Percentiles rank a stretch among this genome's conserved stretches.
Evolutionary conservation across 306 rosid species (phyloP).

Genomic region (Alnus rubra): DNA sequence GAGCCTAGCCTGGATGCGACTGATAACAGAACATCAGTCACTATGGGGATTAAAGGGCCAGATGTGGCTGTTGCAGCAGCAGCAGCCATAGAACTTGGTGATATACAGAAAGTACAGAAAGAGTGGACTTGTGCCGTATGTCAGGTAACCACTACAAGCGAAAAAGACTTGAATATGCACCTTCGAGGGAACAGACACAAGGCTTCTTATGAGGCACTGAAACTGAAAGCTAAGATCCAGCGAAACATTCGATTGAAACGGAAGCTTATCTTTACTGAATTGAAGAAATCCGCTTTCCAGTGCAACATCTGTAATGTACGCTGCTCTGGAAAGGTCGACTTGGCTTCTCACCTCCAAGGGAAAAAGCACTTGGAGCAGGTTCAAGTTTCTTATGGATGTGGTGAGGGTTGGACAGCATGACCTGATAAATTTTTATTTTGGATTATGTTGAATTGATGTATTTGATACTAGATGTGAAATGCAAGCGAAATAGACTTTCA

Average conservation of each 20-base stretch:
- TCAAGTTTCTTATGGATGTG: too few relatives aligned
- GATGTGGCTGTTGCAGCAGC: too few relatives aligned
- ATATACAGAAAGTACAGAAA: too few relatives aligned
- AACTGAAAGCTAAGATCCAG: constrained; percentile 22
- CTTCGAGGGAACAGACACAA: constrained; percentile 35
- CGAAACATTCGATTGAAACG: constrained; percentile 3
- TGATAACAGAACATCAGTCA: too few relatives aligned
- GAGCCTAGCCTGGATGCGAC: too few relatives aligned
- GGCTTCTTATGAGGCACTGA: constrained; percentile 33
- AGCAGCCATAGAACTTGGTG: too few relatives aligned
- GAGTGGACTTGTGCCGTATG: constrained; percentile 42
- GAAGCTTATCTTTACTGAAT: neutral
- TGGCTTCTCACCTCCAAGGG: constrained; percentile 36
- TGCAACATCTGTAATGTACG: constrained; percentile 38
- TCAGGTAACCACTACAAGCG: constrained; percentile 21
- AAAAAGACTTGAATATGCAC: constrained; percentile 19
- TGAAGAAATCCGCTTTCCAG: neutral
- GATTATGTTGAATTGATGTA: too few relatives aligned
- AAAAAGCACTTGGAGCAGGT: constrained; percentile 2
- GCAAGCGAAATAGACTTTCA: too few relatives aligned
- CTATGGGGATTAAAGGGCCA: too few relatives aligned
- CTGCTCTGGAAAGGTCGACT: constrained; percentile 17
- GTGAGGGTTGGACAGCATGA: neutral
- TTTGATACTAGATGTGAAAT: too few relatives aligned
- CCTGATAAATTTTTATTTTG: neutral